Evolutionary conservation across 2,329 filamentous ascomycete species (phyloP).

Genomic region (Tolypocladium inflatum): DNA sequence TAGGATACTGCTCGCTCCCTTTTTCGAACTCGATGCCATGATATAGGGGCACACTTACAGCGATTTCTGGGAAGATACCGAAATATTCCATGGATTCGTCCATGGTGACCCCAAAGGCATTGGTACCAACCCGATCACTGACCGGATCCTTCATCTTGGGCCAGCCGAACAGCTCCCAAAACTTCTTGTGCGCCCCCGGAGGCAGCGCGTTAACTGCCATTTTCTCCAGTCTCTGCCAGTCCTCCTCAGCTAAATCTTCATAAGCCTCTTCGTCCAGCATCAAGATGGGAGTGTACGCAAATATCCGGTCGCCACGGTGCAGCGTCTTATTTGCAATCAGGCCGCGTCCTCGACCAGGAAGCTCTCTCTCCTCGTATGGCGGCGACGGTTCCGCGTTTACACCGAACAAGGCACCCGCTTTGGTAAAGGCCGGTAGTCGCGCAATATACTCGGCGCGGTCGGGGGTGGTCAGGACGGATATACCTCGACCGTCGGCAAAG

Average conservation of each 20-base stretch:
- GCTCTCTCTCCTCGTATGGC: conserved; percentile 11
- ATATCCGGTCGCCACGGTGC: conserved; percentile 10
- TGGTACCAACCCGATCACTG: conserved; percentile 5
- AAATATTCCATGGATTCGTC: background rate
- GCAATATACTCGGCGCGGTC: conserved; percentile 19
- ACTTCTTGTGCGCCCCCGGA: background rate
- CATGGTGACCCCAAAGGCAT: conserved; percentile 5
- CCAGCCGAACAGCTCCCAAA: conserved; percentile 5
- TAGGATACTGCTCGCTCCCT: background rate
- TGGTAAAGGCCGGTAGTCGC: conserved; percentile 16
- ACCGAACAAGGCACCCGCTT: conserved; percentile 5
- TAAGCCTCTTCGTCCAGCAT: conserved; percentile 3
- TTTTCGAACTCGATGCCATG: background rate
- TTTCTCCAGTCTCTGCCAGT: background rate
- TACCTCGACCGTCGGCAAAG: conserved; percentile 26
- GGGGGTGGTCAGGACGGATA: conserved; percentile 26
- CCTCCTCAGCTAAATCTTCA: background rate
- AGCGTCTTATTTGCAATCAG: conserved; percentile 14
- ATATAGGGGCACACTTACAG: conserved; percentile 3
- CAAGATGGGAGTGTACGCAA: conserved; percentile 7
- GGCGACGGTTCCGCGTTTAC: conserved; percentile 4
- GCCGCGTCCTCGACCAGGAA: conserved; percentile 13
- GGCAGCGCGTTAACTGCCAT: conserved; percentile 5
- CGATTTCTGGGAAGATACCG: conserved; percentile 6
- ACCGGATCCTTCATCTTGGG: background rate